Percentiles rank a stretch among this genome's conserved stretches.
Evolutionary conservation across 73 alveolate species (phyloP).

Genomic region (Paramecium biaurelia): DNA sequence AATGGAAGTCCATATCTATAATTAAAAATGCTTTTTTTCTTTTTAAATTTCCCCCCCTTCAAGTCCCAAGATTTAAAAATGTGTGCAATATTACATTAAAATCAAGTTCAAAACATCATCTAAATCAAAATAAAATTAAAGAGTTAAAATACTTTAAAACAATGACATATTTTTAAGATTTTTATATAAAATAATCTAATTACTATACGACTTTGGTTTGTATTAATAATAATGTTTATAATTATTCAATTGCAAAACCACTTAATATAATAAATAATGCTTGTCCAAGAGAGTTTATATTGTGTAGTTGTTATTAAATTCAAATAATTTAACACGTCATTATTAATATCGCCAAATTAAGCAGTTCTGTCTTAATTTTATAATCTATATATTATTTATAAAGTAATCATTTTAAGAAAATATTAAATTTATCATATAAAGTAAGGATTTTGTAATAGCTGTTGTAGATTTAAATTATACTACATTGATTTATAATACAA

Average conservation of each 20-base stretch:
- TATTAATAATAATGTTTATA: neutral
- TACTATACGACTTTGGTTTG: neutral
- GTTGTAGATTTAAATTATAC: neutral
- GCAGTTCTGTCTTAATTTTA: neutral
- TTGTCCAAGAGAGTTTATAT: too few relatives aligned
- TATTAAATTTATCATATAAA: neutral
- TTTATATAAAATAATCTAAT: neutral
- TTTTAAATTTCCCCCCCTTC: neutral
- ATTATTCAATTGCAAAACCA: neutral
- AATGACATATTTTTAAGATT: neutral
- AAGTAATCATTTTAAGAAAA: neutral
- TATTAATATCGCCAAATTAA: neutral
- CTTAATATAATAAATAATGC: too few relatives aligned
- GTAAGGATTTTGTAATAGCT: neutral
- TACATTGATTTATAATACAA: neutral
- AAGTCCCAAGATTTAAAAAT: neutral
- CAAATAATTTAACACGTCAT: too few relatives aligned
- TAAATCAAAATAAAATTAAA: neutral
- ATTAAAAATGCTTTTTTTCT: neutral
- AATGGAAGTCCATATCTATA: slow-evolving; percentile 41
- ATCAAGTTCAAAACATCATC: neutral
- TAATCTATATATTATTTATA: neutral
- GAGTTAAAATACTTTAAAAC: neutral
- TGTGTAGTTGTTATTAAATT: too few relatives aligned
- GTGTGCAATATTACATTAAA: neutral